Percentiles rank a stretch among this genome's conserved stretches.
These are phyloP conservation scores for Cydonia oblonga DNA, from an alignment of 331 rosid genomes.

Conservation along the genomic window DNA sequence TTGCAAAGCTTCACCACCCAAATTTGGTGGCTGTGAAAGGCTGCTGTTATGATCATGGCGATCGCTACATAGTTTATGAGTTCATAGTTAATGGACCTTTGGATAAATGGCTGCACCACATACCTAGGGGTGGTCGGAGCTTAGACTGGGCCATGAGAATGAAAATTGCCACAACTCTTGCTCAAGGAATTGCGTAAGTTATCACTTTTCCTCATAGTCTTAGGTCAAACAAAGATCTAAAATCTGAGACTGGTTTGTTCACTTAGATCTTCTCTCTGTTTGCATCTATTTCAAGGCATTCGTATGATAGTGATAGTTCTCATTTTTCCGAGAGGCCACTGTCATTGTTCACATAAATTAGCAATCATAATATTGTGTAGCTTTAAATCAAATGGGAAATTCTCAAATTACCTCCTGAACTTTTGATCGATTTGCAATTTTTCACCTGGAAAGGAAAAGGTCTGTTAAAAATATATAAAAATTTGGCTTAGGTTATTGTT, in stretches of 20 bases:
- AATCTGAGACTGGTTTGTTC: background rate
- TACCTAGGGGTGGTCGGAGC: conserved; percentile 94
- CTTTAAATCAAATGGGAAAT: background rate
- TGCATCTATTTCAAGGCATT: background rate
- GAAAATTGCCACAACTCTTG: conserved; percentile 85
- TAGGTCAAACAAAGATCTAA: background rate
- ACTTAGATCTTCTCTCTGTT: background rate
- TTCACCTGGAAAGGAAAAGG: background rate
- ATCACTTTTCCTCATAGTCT: conserved; percentile 9
- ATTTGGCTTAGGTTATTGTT: background rate
- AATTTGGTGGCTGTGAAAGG: conserved; percentile 93
- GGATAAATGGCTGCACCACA: conserved; percentile 94
- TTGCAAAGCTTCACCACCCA: conserved; percentile 88
- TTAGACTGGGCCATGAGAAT: conserved; percentile 94
- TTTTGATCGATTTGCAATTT: background rate
- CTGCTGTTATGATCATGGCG: conserved; percentile 96
- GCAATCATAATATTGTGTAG: background rate
- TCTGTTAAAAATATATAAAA: background rate
- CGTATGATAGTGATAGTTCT: background rate
- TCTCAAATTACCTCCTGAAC: background rate
- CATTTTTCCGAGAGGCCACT: background rate
- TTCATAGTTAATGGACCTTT: conserved; percentile 91
- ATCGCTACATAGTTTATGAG: conserved; percentile 90
- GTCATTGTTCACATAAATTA: background rate
- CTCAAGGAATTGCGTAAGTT: conserved; percentile 98